phyloP scores from a whole-genome alignment of 176 grass and related monocot genomes.

The Elymus sibiricus region DNA sequence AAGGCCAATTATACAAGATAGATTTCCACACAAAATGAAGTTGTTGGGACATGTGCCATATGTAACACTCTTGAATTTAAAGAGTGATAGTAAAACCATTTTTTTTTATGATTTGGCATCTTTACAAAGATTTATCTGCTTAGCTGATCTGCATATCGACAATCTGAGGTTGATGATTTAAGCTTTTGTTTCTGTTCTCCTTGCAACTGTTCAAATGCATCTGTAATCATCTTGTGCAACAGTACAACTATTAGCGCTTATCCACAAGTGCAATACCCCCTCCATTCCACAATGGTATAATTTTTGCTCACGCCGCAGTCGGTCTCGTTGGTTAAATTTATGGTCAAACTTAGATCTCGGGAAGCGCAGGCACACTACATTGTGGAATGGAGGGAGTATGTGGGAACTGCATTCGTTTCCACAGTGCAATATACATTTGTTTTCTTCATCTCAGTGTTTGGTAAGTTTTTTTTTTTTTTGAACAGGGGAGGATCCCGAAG shows the following conservation, averaged over 20 bases:
- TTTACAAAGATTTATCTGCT: neutral
- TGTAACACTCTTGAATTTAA: conserved; percentile 34
- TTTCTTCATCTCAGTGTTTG: neutral
- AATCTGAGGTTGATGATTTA: neutral
- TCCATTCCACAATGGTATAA: too few species aligned
- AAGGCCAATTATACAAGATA: conserved; percentile 37
- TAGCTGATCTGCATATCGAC: too few species aligned
- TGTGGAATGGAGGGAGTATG: too few species aligned
- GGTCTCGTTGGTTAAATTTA: too few species aligned
- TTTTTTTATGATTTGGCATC: neutral
- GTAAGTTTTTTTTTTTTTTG: too few species aligned
- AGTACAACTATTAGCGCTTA: neutral
- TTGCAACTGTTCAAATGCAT: neutral
- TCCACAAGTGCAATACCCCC: too few species aligned
- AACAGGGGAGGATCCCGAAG: too few species aligned
- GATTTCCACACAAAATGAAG: conserved; percentile 32
- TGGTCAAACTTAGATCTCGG: too few species aligned
- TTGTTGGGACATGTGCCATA: conserved; percentile 1
- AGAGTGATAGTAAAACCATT: conserved; percentile 7
- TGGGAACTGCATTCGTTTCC: too few species aligned
- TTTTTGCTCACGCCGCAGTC: too few species aligned
- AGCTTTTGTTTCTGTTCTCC: neutral
- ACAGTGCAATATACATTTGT: too few species aligned
- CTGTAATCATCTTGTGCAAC: neutral
- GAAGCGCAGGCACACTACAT: too few species aligned